Conservation (phyloP, 371 early-diverging fungal species). For the Massospora cicadina region DNA sequence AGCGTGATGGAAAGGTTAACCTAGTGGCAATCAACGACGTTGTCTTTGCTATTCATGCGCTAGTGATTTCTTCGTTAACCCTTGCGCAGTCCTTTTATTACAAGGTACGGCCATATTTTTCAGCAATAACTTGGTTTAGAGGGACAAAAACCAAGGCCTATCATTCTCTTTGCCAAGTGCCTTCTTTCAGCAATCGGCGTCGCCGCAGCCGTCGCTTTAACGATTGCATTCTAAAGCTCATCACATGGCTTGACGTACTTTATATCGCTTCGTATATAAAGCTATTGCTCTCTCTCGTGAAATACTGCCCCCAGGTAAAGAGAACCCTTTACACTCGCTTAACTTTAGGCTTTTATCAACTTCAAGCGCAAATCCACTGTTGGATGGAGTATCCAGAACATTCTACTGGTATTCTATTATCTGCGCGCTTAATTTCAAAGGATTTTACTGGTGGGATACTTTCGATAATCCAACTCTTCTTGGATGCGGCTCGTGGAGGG, state of each 20-base stretch:
- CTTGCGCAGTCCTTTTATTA: constrained; percentile 55
- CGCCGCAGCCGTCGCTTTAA: constrained; percentile 21
- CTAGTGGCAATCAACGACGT: constrained; percentile 77
- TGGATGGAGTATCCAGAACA: constrained; percentile 87
- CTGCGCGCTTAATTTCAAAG: constrained; percentile 12
- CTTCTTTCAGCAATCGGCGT: constrained; percentile 19
- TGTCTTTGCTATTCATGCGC: constrained; percentile 70
- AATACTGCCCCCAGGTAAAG: constrained; percentile 73
- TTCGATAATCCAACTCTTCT: constrained; percentile 54
- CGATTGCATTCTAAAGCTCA: constrained; percentile 17
- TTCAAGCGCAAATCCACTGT: constrained; percentile 55
- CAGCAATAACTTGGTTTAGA: constrained; percentile 17
- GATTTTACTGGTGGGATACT: constrained; percentile 79
- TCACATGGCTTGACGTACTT: constrained; percentile 38
- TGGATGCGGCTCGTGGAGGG: constrained; percentile 47
- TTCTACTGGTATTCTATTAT: constrained; percentile 33
- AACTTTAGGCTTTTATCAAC: constrained; percentile 44
- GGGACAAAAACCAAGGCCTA: constrained; percentile 22
- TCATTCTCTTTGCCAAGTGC: constrained; percentile 20
- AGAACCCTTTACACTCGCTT: neutral
- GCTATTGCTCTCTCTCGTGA: constrained; percentile 51
- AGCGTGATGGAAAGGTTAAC: constrained; percentile 45
- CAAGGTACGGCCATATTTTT: constrained; percentile 25
- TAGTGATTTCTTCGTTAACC: constrained; percentile 41
- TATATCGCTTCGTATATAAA: constrained; percentile 70